Percentiles rank a stretch among this genome's conserved stretches.
Evolutionary conservation across 2,329 filamentous ascomycete species (phyloP).

Genomic region (Colletotrichum noveboracense): DNA sequence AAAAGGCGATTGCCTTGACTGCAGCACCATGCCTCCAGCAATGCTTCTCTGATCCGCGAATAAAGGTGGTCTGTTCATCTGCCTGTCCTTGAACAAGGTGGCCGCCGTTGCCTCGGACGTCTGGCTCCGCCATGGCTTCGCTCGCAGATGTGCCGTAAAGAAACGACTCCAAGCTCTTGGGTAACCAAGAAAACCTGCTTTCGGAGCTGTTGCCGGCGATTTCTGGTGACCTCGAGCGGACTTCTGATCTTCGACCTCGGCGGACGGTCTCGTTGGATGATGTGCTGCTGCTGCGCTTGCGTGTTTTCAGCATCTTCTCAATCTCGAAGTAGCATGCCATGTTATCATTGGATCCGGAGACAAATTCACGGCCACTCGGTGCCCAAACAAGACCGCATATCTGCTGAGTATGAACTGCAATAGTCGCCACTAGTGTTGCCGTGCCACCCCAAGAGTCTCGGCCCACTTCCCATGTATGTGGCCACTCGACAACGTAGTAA

Average conservation of each 20-base stretch:
- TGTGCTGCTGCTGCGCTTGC: conserved; percentile 1
- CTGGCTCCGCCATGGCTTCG: neutral
- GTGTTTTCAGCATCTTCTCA: conserved; percentile 54
- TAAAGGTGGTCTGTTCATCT: conserved; percentile 52
- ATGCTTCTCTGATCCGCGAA: conserved; percentile 67
- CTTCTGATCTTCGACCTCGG: neutral
- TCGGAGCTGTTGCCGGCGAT: neutral
- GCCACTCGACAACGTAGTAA: conserved; percentile 92
- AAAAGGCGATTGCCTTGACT: conserved; percentile 96
- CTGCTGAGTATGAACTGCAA: conserved; percentile 84
- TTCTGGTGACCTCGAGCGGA: neutral
- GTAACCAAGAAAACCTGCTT: neutral
- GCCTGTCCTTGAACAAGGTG: conserved; percentile 31
- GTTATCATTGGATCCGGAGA: conserved; percentile 93
- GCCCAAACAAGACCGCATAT: conserved; percentile 95
- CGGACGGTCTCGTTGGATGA: neutral
- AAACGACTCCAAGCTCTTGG: neutral
- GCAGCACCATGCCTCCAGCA: conserved; percentile 83
- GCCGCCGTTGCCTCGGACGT: conserved; percentile 26
- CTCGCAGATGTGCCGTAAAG: neutral
- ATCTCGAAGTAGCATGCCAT: conserved; percentile 81
- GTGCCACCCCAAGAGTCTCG: conserved; percentile 76
- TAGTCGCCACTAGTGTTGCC: conserved; percentile 77
- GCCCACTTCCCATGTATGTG: conserved; percentile 64
- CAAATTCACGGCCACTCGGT: conserved; percentile 75